Base-by-base conservation (phyloP, 805 yeast genomes). In the Metschnikowia peoriensis region DNA sequence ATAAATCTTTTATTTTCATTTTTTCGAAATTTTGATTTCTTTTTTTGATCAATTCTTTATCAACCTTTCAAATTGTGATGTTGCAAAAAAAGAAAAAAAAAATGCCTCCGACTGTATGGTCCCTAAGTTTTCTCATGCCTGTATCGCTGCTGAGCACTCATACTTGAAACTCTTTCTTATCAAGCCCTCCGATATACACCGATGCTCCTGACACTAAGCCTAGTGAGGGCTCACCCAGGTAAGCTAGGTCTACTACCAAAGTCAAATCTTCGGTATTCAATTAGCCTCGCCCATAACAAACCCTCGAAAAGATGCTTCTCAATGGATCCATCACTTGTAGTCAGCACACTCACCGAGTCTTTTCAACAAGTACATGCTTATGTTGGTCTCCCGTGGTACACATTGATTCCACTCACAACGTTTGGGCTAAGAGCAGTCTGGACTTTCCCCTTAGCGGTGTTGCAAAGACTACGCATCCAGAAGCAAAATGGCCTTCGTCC, bases 381-480 rank as follows among this genome's bases (percentile, higher is more conserved):
- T n/a, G 65, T 84, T 0, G 87, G 88, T 0, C 61, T 92, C 2
- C 90, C 96, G 4, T 92, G 97, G 97, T 83, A 89, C 76, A 80
- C 81, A 0, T 70, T 90, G 38, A 86, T 92, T 9, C 97, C 97
- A 0, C 35, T 83, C 6, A 70, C 88, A 0, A 89, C 97, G 0
- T 65, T 91, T 27, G 70, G 82, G 0, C 66, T 92, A 17, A 77
- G 97, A 58, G 64, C 87, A 0, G 56, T 75, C 1, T 73, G 88
- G 66, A 92, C 97, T 0, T 64, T 90, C 7, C 97, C 97, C 5
- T 68, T 92, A 17, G 89, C 96, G 0, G 74, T 91, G 2, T 59
- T 80, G 56, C 96, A 90, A 64, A 72, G 98, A 50, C 75, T 73
- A 49, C 70, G 96, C 39, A 69, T 86, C 9, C 85, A 82, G 51